Evolutionary conservation across 1,284 basidiomycete species (phyloP), one percentile per base, ranked within the genome.

Genomic region (Fomitopsis pinicola): DNA sequence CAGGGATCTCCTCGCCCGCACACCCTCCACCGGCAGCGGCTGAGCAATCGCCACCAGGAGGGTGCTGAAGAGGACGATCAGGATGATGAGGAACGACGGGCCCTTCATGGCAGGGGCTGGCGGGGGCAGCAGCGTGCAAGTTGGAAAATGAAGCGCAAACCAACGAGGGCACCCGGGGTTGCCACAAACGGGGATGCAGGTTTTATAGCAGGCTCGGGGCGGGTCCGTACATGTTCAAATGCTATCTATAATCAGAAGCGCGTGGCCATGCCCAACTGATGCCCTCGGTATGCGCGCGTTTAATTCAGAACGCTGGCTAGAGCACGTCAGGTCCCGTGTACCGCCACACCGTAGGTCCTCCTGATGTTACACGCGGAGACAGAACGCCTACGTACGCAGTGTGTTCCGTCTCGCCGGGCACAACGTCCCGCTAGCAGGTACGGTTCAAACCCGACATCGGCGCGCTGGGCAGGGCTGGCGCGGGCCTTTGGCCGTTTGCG

Each of bases 61-160:
- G 33, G 64, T 60, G 58, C 66, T 55, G 26, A 64, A 59, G 30
- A 68, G 48, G 60, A 66, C 35, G 45, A 65, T 55, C 53, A 66
- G 40, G 63, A 65, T 59, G 58, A 68, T 62, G 60, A 66, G 61
- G 58, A 66, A 53, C 55, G 65, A 40, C 55, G 65, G 65, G 62
- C 63, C 60, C 42, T 65, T 55, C 67, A 68, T 68, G 61, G 10
- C 55, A 54, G 56, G 10, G 9, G 19, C 7, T n/a, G 26, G 22
- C 12, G 45, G 48, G 14, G 26, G 48, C 48, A 15, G 48, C 48
- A 10, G 9, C 22, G 48, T 30, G 17, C 22, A 33, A 19, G 19
- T 12, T 28, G 8, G 46, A 30, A 15, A 7, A 15, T 22, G 48
- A 30, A 28, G 48, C 48, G 48, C 30, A 17, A 28, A 33, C 14